Conservation (phyloP, 2,329 filamentous ascomycete species). For the Hypoxylon sp. region DNA sequence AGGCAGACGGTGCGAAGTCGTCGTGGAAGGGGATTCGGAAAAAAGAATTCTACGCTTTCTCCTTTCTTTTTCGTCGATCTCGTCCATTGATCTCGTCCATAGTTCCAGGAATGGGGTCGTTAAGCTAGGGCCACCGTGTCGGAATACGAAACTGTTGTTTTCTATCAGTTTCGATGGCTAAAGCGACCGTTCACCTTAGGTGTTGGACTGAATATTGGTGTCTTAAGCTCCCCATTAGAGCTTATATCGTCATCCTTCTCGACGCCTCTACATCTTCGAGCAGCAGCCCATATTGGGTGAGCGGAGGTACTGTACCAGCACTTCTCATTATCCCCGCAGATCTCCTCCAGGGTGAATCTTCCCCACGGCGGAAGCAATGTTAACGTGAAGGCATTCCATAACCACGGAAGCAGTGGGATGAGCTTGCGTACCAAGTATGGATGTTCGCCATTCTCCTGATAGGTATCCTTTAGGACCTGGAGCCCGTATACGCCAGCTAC, state of each 20-base stretch:
- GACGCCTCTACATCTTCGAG: background rate
- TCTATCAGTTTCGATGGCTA: background rate
- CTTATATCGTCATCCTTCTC: background rate
- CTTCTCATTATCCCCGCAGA: background rate
- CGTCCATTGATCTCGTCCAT: background rate
- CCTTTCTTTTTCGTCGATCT: background rate
- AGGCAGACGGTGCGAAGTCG: too few relatives aligned
- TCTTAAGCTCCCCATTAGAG: background rate
- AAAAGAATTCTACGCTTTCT: background rate
- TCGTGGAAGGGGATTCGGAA: background rate
- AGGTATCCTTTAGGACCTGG: background rate
- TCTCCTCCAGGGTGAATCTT: background rate
- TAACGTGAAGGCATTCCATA: background rate
- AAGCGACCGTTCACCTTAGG: background rate
- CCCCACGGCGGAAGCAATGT: background rate
- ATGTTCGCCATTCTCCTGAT: background rate
- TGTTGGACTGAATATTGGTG: background rate
- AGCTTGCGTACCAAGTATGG: background rate
- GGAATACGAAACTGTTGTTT: background rate
- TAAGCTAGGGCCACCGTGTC: background rate
- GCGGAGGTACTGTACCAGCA: background rate
- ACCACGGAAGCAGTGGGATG: background rate
- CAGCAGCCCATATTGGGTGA: background rate
- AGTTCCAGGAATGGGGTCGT: background rate
- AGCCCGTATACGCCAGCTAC: background rate